Base-by-base conservation (phyloP, 2,329 filamentous ascomycete genomes). In the Aspergillus puulaauensis region DNA sequence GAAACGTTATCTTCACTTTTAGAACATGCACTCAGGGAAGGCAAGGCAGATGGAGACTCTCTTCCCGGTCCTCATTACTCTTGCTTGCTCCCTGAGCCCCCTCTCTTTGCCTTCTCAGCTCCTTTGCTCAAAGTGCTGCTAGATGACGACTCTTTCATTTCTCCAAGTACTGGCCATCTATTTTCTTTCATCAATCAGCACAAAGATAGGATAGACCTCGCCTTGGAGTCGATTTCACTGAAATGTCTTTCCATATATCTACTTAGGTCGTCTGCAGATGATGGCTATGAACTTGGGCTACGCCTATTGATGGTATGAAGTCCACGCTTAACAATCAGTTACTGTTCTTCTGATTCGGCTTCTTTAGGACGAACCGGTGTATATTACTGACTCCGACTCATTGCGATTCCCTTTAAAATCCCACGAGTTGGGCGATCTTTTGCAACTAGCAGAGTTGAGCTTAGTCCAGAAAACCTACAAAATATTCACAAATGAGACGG, bases 281-380 rank as follows among this genome's bases (percentile, higher is more conserved):
- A 40, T 24, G 52, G 45, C 9, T 43, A 58, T 45, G 51, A 64
- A 37, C 40, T 23, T 41, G 66, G 57, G 7, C 48, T 68, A 9
- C 45, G 44, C 12, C 49, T 68, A 37, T 53, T 68, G 21, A 57
- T 65, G 56, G 65, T 68, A 40, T 44, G 54, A 4, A 49, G 23
- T n/a, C 33, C 11, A 35, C 19, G 7, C 6, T 33, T 24, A 9
- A 5, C 7, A 21, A 31, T 39, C 6, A 9, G 11, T n/a, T 31
- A 8, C 6, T 19, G n/a, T 14, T 9, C 21, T n/a, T 46, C 61
- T 64, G 44, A 64, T 31, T 17, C 21, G 24, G 40, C 14, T n/a
- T 23, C 5, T 31, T 6, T 31, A 66, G 64, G 49, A 64, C n/a
- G 46, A 56, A 19, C 53, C 59, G 12, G 46, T 31, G 39, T 53